A percentile compares a stretch with the other conserved stretches of the same genome.
phyloP scores from a whole-genome alignment of 2,329 filamentous ascomycete genomes.

The Coniochaeta prunicola region DNA sequence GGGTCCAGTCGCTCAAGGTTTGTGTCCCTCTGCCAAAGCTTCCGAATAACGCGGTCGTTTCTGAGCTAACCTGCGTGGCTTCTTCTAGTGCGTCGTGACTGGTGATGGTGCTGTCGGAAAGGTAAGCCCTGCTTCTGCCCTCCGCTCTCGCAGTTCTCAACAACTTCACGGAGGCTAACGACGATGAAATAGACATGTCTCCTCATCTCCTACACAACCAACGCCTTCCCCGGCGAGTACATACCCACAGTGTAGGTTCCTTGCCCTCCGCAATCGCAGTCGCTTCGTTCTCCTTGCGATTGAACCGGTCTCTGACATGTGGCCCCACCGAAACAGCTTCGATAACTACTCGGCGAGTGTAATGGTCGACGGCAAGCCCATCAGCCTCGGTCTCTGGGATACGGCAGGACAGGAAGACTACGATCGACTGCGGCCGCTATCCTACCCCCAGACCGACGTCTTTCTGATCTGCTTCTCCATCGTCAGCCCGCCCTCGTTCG shows the following conservation, averaged over 20 bases:
- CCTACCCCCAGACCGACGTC: slow-evolving; percentile 96
- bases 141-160: slow-evolving; percentile 6
- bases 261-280: background rate
- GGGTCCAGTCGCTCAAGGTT: slow-evolving; percentile 90
- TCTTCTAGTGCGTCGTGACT: slow-evolving; percentile 83
- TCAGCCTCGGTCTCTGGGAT: slow-evolving; percentile 96
- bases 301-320: slow-evolving; percentile 14
- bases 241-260: slow-evolving; percentile 86
- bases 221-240: slow-evolving; percentile 99
- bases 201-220: slow-evolving; percentile 98
- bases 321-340: slow-evolving; percentile 52
- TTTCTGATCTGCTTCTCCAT: slow-evolving; percentile 99
- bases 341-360: slow-evolving; percentile 99
- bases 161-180: slow-evolving; percentile 16
- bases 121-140: slow-evolving; percentile 42
- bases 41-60: background rate
- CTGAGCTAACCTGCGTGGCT: slow-evolving; percentile 27
- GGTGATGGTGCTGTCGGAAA: slow-evolving; percentile 99
- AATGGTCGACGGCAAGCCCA: slow-evolving; percentile 97
- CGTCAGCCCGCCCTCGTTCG: slow-evolving; percentile 93
- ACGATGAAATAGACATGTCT: slow-evolving; percentile 74
- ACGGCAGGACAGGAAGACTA: slow-evolving; percentile 98
- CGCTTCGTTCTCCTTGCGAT: background rate
- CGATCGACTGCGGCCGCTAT: slow-evolving; percentile 87
- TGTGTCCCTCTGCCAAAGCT: slow-evolving; percentile 17